Evolutionary conservation across 176 grass and related monocot species (phyloP).

Genomic region (Eleusine coracana): DNA sequence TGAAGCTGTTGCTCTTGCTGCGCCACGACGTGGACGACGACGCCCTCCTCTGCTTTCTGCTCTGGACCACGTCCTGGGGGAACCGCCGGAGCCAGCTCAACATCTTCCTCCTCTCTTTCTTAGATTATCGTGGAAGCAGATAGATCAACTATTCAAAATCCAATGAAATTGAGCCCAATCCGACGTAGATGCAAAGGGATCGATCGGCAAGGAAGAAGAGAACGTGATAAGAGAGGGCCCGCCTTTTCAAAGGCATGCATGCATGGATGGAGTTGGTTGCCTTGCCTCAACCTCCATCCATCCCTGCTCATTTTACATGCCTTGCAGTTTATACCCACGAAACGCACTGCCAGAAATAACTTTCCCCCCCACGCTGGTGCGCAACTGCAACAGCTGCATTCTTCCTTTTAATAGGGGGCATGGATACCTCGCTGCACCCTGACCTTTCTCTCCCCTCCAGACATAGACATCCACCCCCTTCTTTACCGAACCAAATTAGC

Average conservation of each 20-base stretch:
- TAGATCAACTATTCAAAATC: neutral
- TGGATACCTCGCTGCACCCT: too few relatives aligned
- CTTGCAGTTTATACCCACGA: neutral
- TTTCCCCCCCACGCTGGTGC: neutral
- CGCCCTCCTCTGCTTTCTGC: neutral
- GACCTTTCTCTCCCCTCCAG: neutral
- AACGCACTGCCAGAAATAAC: neutral
- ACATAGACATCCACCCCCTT: too few relatives aligned
- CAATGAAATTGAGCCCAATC: neutral
- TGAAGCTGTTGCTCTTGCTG: slow-evolving; percentile 33
- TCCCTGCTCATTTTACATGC: neutral
- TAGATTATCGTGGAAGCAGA: too few relatives aligned
- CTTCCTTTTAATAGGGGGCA: neutral
- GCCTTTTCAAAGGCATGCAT: too few relatives aligned
- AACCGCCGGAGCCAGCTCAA: slow-evolving; percentile 15
- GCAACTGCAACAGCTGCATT: neutral
- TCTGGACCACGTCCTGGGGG: neutral
- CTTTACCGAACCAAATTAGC: too few relatives aligned
- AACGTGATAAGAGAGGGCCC: too few relatives aligned
- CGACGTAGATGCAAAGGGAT: too few relatives aligned
- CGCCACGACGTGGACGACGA: slow-evolving; percentile 28
- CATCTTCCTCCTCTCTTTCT: neutral
- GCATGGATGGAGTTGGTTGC: neutral
- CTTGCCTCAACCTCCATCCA: neutral
- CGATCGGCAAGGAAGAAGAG: too few relatives aligned